Percentiles rank a stretch among this genome's conserved stretches.
Conservation (phyloP, 495 filamentous ascomycete genomes). For the Immersiella caudata region DNA sequence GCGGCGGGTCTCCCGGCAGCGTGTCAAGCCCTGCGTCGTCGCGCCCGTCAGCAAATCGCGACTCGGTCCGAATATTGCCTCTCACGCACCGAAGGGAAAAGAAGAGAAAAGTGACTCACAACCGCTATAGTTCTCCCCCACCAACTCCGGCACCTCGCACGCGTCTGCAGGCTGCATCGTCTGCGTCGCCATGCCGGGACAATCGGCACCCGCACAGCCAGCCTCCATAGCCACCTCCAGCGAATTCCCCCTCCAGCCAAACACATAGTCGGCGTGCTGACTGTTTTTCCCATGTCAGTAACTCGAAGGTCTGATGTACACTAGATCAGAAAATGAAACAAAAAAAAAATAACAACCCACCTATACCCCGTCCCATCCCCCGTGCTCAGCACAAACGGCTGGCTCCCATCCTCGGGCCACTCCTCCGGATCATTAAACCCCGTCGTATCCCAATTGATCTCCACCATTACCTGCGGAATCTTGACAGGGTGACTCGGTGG, state of each 20-base stretch:
- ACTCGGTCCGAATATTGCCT: too few relatives aligned
- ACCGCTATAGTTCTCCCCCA: constrained; percentile 6
- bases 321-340: too few relatives aligned
- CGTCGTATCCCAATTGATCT: constrained; percentile 50
- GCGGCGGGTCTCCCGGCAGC: constrained; percentile 3
- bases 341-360: too few relatives aligned
- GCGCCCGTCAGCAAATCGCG: neutral
- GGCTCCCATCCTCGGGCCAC: constrained; percentile 44
- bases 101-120: constrained; percentile 12
- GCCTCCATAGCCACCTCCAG: constrained; percentile 43
- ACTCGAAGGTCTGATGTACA: too few relatives aligned
- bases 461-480: constrained; percentile 48
- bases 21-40: constrained; percentile 2
- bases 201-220: constrained; percentile 7
- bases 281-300: too few relatives aligned
- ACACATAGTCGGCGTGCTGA: constrained; percentile 22
- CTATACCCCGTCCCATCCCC: constrained; percentile 19
- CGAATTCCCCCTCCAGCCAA: constrained; percentile 42
- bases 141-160: constrained; percentile 10
- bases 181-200: constrained; percentile 17
- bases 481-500: constrained; percentile 44
- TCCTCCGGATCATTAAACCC: constrained; percentile 41
- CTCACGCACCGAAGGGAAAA: too few relatives aligned
- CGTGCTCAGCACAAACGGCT: constrained; percentile 43
- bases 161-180: neutral